These are phyloP conservation scores for Microbotryum violaceum DNA, from an alignment of 1,284 basidiomycete species.

Conservation along the genomic window DNA sequence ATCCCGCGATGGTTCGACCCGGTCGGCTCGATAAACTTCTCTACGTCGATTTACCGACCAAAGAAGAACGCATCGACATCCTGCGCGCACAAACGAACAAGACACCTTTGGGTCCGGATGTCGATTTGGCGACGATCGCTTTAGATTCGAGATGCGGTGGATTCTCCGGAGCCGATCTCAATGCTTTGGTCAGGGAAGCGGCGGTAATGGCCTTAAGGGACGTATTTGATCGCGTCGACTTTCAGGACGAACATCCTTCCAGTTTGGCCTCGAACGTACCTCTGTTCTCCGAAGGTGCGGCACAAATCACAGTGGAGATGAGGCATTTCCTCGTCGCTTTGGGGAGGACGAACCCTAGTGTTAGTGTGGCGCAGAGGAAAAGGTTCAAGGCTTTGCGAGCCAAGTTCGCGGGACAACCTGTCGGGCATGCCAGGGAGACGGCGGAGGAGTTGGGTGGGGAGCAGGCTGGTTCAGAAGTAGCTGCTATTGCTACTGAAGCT, in stretches of 20 bases:
- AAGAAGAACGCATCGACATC: conserved; percentile 77
- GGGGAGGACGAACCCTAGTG: conserved; percentile 79
- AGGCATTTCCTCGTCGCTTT: conserved; percentile 69
- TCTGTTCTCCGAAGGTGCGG: conserved; percentile 37
- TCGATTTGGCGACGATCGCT: conserved; percentile 48
- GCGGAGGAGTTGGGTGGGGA: conserved; percentile 2
- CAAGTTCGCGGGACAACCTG: conserved; percentile 64
- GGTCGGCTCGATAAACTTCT: conserved; percentile 92
- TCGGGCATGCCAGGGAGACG: conserved; percentile 29
- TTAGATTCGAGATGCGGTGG: conserved; percentile 58
- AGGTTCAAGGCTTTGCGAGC: conserved; percentile 71
- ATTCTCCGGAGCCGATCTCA: conserved; percentile 83
- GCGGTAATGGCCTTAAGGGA: conserved; percentile 73
- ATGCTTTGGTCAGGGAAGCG: conserved; percentile 79
- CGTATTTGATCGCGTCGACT: conserved; percentile 57
- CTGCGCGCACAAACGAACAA: conserved; percentile 63
- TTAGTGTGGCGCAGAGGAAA: conserved; percentile 66
- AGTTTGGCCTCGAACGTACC: conserved; percentile 28
- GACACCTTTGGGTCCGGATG: conserved; percentile 56
- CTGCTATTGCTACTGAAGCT: too few species aligned
- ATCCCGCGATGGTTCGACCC: conserved; percentile 95
- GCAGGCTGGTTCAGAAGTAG: too few species aligned
- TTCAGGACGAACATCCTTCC: conserved; percentile 47
- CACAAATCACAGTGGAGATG: conserved; percentile 44
- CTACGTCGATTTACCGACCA: conserved; percentile 82